phyloP scores from a whole-genome alignment of 805 yeast genomes.

The Myxozyma sirexii region DNA sequence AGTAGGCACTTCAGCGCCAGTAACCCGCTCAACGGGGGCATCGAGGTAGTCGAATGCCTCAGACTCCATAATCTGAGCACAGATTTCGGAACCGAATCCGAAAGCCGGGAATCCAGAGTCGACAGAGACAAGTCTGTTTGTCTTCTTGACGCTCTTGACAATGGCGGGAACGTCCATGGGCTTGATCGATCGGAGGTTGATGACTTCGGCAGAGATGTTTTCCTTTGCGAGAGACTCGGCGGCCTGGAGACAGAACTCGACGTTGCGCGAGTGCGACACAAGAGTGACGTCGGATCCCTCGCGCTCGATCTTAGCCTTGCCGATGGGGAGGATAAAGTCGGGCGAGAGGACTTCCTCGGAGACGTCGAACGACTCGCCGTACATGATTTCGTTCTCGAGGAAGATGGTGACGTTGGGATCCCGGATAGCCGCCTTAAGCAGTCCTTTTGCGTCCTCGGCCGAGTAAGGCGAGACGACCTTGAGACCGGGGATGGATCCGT shows the following conservation, averaged over 20 bases:
- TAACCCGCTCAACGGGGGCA: constrained; percentile 97
- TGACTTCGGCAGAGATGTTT: constrained; percentile 85
- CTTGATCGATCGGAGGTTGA: constrained; percentile 95
- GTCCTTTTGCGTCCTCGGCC: constrained; percentile 94
- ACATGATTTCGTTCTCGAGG: constrained; percentile 92
- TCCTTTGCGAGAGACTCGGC: constrained; percentile 84
- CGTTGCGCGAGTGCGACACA: constrained; percentile 91
- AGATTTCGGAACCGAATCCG: constrained; percentile 98
- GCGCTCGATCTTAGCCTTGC: constrained; percentile 92
- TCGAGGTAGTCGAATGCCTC: constrained; percentile 98
- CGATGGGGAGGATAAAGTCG: constrained; percentile 90
- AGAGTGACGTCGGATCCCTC: constrained; percentile 90
- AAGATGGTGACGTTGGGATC: constrained; percentile 98
- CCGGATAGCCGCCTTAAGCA: constrained; percentile 93
- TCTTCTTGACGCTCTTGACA: constrained; percentile 87
- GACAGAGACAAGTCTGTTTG: constrained; percentile 92
- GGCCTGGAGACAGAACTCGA: constrained; percentile 80
- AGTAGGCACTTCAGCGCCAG: constrained; percentile 99
- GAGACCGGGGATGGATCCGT: constrained; percentile 96
- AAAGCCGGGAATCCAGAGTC: constrained; percentile 98
- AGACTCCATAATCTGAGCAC: constrained; percentile 97
- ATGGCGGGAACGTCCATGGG: constrained; percentile 91
- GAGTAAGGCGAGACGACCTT: constrained; percentile 95
- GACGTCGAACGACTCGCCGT: constrained; percentile 88
- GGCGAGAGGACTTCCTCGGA: constrained; percentile 85